These are phyloP conservation scores for Neckera pumila DNA, from an alignment of 225 moss, liverwort and hornwort species.

Conservation along the genomic window DNA sequence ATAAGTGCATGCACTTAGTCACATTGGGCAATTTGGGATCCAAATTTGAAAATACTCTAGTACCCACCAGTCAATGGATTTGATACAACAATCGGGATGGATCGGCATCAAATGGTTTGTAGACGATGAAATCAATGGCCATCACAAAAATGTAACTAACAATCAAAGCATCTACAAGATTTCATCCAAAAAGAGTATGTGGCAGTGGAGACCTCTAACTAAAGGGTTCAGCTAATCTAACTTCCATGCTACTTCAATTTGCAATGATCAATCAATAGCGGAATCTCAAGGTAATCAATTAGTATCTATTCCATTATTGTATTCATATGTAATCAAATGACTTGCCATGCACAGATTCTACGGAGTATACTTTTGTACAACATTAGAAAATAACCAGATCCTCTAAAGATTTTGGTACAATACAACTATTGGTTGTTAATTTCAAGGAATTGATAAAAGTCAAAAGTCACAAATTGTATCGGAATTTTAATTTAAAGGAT, in stretches of 20 bases:
- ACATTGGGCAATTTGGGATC: neutral
- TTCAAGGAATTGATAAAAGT: too few relatives aligned
- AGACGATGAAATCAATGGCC: accelerated
- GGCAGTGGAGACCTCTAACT: too few relatives aligned
- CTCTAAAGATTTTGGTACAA: neutral
- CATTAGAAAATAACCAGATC: too few relatives aligned
- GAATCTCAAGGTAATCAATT: neutral
- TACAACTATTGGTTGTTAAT: neutral
- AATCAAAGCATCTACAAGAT: neutral
- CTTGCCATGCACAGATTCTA: neutral
- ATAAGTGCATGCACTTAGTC: neutral
- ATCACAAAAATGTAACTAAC: neutral
- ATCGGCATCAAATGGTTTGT: accelerated
- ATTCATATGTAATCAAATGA: neutral
- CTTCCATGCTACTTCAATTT: neutral
- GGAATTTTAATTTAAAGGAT: accelerated
- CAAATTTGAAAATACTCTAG: neutral
- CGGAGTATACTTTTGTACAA: neutral
- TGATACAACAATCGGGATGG: neutral
- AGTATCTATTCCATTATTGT: neutral
- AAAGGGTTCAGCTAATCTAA: neutral
- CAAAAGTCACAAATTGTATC: neutral
- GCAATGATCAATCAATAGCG: neutral
- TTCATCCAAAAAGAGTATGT: neutral
- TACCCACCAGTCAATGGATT: neutral